These are phyloP conservation scores for Alternaria triticimaculans DNA, from an alignment of 2,329 filamentous ascomycete species.

Conservation along the genomic window DNA sequence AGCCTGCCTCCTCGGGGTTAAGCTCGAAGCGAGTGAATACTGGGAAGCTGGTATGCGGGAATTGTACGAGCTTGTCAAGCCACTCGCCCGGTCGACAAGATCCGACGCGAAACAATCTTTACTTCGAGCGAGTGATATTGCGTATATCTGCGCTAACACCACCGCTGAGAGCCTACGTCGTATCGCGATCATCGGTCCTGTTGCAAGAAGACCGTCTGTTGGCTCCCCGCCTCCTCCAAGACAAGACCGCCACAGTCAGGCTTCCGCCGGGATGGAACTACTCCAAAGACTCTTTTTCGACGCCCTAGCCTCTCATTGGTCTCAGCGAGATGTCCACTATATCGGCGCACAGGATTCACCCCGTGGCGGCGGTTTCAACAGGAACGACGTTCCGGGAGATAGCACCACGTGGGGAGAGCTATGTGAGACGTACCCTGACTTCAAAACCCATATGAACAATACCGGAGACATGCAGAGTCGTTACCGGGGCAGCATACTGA, in stretches of 20 bases:
- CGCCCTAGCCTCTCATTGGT: constrained; percentile 22
- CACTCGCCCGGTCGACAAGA: background rate
- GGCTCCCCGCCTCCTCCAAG: background rate
- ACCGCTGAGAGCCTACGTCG: background rate
- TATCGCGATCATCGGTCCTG: background rate
- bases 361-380: background rate
- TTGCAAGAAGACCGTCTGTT: background rate
- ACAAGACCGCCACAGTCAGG: background rate
- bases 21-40: constrained; percentile 12
- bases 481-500: background rate
- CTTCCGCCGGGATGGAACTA: background rate
- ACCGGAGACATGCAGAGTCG: background rate
- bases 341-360: background rate
- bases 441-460: background rate
- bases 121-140: constrained; percentile 17
- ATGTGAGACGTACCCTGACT: background rate
- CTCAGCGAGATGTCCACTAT: constrained; percentile 6
- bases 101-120: background rate
- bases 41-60: constrained; percentile 13
- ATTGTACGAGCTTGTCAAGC: constrained; percentile 13
- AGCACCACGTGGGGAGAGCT: background rate
- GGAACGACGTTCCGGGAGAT: background rate
- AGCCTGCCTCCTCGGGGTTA: constrained; percentile 18
- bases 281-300: constrained; percentile 25
- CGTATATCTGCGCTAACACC: constrained; percentile 12